These are phyloP conservation scores for Lagerstroemia speciosa DNA, from an alignment of 345 rosid species.

Conservation along the genomic window DNA sequence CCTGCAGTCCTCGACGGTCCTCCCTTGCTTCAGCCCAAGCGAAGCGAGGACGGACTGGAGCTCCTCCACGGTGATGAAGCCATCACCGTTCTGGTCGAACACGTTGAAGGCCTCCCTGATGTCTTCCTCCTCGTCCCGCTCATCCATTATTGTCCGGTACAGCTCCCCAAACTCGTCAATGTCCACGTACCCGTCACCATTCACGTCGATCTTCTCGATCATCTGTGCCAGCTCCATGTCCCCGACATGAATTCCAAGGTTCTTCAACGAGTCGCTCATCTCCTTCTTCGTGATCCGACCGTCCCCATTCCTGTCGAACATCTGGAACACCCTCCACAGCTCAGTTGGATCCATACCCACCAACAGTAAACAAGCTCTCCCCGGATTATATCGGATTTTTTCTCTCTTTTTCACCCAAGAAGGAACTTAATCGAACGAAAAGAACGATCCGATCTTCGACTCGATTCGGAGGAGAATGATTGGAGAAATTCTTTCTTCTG, in stretches of 20 bases:
- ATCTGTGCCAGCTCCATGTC: conserved; percentile 60
- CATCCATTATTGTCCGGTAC: conserved; percentile 76
- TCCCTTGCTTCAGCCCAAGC: conserved; percentile 78
- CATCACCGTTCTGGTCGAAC: conserved; percentile 86
- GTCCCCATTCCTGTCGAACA: conserved; percentile 85
- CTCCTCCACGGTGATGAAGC: conserved; percentile 86
- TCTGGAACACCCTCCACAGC: conserved; percentile 70
- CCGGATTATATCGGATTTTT: background rate
- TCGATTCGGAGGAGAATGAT: background rate
- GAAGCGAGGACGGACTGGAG: conserved; percentile 72
- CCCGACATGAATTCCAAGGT: conserved; percentile 58
- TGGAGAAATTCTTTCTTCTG: background rate
- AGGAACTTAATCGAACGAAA: background rate
- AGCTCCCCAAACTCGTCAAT: conserved; percentile 71
- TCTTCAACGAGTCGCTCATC: conserved; percentile 54
- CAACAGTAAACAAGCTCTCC: background rate
- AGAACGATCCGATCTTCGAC: background rate
- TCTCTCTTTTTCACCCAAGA: background rate
- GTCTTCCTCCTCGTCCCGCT: conserved; percentile 78
- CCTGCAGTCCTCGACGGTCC: conserved; percentile 73
- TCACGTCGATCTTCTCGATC: conserved; percentile 80
- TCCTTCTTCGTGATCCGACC: conserved; percentile 69
- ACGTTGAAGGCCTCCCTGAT: conserved; percentile 80
- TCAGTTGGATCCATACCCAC: conserved; percentile 55
- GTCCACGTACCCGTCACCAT: conserved; percentile 83